Base-by-base conservation (phyloP, 371 early-diverging fungal genomes). In the Mortierella sp. region DNA sequence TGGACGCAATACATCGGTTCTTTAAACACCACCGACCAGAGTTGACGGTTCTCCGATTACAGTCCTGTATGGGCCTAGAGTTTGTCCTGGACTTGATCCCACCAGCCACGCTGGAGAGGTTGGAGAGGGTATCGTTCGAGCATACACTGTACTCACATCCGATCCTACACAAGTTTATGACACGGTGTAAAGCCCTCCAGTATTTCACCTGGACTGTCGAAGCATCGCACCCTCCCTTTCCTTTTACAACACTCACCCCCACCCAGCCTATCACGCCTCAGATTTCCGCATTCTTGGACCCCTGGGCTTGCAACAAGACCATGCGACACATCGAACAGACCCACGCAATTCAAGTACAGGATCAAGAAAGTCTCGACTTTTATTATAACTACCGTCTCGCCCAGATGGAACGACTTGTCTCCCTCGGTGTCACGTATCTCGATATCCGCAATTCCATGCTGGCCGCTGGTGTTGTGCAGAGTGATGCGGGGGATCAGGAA, bases 291-390 rank as follows among this genome's bases (percentile, higher is more conserved):
- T 74, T 80, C 18, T 4, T 71, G 58, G 84, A 80, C 18, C 80
- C 84, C 2, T 83, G 84, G 84, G 60, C 56, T 0, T 83, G 75
- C 27, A 56, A 58, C 14, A 72, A 72, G 21, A 80, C 80, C 12
- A 55, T 83, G n/a, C 74, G 77, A n/a, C 72, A 70, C 41, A 35
- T 83, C 4, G 80, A 83, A 27, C 78, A 80, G 21, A 46, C 10
- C 14, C 46, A 60, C 10, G 60, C 44, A 44, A 68, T 77, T 35
- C 29, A 8, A 0, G 75, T 58, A 6, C 18, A 55, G 29, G 72
- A 58, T 0, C 11, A 48, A 24, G 72, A 58, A 0, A 38, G 68
- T n/a, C 46, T 54, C 32, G 78, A 77, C 2, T 70, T 78, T 0
- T 77, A 71, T 1, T 77, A 75, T 48, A 71, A 70, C 21, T 18